A percentile compares a stretch with the other conserved stretches of the same genome.
These are phyloP conservation scores for Pseudogymnoascus sp. DNA, from an alignment of 2,329 filamentous ascomycete genomes.

Conservation along the genomic window DNA sequence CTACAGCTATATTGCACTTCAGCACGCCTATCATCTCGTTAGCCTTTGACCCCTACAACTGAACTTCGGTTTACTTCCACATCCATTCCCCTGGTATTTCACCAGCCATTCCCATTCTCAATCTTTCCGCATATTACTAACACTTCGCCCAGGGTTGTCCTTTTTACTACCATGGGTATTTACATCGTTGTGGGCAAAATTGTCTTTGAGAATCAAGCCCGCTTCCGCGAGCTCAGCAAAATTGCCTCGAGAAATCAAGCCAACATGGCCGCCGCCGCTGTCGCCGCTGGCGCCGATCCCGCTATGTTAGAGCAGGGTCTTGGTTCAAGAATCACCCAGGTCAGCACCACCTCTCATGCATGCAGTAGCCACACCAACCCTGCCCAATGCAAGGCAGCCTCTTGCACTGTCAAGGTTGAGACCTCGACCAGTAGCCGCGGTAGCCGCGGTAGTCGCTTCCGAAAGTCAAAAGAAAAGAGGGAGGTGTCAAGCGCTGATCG, in stretches of 20 bases:
- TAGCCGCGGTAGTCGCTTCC: not conserved
- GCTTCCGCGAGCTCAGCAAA: constrained; percentile 42
- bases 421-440: not conserved
- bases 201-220: constrained; percentile 58
- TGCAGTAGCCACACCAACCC: not conserved
- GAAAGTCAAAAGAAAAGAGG: not conserved
- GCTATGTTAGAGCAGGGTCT: not conserved
- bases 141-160: constrained; percentile 42
- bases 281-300: not conserved
- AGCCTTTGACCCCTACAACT: not conserved
- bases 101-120: not conserved
- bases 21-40: not conserved
- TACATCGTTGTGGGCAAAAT: constrained; percentile 56
- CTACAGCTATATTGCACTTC: not conserved
- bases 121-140: constrained; percentile 16
- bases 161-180: constrained; percentile 53
- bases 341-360: constrained; percentile 39
- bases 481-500: constrained; percentile 37
- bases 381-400: constrained; percentile 36
- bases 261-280: not conserved
- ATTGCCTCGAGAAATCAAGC: not conserved
- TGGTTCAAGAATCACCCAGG: constrained; percentile 47
- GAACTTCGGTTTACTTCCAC: not conserved
- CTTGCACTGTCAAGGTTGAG: constrained; percentile 12
- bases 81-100: not conserved